Evolutionary conservation across 2,329 filamentous ascomycete species (phyloP).

Genomic region (Cyclaneusma minus): DNA sequence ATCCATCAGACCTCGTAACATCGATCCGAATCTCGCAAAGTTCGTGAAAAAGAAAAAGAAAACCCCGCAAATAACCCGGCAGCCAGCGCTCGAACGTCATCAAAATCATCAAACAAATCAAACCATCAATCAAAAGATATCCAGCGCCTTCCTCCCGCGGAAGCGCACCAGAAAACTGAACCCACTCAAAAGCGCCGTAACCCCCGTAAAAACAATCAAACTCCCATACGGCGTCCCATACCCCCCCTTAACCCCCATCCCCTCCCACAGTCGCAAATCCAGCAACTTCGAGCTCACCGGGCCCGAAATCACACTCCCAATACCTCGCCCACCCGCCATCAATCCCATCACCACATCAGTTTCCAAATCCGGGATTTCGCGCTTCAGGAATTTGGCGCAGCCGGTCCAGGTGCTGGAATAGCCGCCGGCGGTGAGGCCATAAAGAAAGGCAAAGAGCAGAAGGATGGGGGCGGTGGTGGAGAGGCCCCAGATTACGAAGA

Average conservation of each 20-base stretch:
- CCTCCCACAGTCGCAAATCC: constrained; percentile 27
- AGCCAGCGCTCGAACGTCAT: too few relatives aligned
- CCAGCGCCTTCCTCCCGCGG: too few relatives aligned
- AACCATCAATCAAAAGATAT: too few relatives aligned
- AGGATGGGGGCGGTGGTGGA: constrained; percentile 27
- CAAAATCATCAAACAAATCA: too few relatives aligned
- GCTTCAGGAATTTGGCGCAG: too few relatives aligned
- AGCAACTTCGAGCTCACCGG: constrained; percentile 39
- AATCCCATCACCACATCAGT: constrained; percentile 14
- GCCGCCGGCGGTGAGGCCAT: constrained; percentile 40
- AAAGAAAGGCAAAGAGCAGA: constrained; percentile 33
- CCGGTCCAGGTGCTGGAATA: constrained; percentile 32
- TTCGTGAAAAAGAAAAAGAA: too few relatives aligned
- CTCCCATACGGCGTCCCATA: constrained; percentile 36
- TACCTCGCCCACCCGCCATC: constrained; percentile 43
- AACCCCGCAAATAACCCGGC: too few relatives aligned
- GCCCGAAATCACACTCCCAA: constrained; percentile 43
- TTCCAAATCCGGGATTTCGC: too few relatives aligned
- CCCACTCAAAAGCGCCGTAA: too few relatives aligned
- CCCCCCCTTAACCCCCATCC: constrained; percentile 21
- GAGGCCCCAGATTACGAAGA: constrained; percentile 40
- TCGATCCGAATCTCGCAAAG: too few relatives aligned
- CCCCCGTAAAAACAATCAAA: constrained; percentile 40
- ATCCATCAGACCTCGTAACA: too few relatives aligned
- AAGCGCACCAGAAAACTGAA: too few relatives aligned